A percentile compares a stretch with the other conserved stretches of the same genome.
phyloP scores from a whole-genome alignment of 1,139 yeast species.

The Candida mesenterica region DNA sequence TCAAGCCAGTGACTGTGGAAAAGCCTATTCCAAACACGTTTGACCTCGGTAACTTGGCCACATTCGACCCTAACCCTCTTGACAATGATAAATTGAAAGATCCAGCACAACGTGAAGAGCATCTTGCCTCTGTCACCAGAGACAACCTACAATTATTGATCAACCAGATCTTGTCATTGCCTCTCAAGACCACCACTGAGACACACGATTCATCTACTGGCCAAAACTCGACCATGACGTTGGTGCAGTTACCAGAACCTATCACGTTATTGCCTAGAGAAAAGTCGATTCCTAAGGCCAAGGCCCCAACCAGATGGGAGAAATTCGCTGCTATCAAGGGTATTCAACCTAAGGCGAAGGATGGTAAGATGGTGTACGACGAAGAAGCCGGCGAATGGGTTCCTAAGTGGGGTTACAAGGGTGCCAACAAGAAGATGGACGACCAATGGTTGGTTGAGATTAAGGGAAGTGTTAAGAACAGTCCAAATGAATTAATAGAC shows the following conservation, averaged over 20 bases:
- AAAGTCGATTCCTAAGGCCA: conserved; percentile 89
- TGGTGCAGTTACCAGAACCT: conserved; percentile 85
- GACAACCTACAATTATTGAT: conserved; percentile 90
- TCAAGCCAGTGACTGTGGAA: conserved; percentile 78
- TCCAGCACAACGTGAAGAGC: conserved; percentile 57
- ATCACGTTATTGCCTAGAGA: conserved; percentile 86
- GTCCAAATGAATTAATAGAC: conserved; percentile 73
- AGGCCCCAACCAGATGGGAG: conserved; percentile 95
- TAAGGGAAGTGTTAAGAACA: conserved; percentile 67
- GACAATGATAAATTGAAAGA: conserved; percentile 55
- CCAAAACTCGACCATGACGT: conserved; percentile 74
- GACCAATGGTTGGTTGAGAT: conserved; percentile 96
- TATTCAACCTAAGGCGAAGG: conserved; percentile 83
- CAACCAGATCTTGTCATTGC: conserved; percentile 86
- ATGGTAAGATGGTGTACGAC: conserved; percentile 87
- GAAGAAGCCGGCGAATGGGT: conserved; percentile 94
- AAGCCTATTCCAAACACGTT: conserved; percentile 82
- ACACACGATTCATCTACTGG: conserved; percentile 59
- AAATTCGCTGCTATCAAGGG: conserved; percentile 94
- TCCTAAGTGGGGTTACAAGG: conserved; percentile 97
- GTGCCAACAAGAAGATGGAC: conserved; percentile 83
- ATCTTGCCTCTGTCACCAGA: conserved; percentile 70
- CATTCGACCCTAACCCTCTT: conserved; percentile 82
- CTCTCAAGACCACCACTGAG: conserved; percentile 81
- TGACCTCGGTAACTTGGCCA: conserved; percentile 85